A percentile compares a stretch with the other conserved stretches of the same genome.
Conservation (phyloP, 345 rosid species). For the Rhizophora mangle region DNA sequence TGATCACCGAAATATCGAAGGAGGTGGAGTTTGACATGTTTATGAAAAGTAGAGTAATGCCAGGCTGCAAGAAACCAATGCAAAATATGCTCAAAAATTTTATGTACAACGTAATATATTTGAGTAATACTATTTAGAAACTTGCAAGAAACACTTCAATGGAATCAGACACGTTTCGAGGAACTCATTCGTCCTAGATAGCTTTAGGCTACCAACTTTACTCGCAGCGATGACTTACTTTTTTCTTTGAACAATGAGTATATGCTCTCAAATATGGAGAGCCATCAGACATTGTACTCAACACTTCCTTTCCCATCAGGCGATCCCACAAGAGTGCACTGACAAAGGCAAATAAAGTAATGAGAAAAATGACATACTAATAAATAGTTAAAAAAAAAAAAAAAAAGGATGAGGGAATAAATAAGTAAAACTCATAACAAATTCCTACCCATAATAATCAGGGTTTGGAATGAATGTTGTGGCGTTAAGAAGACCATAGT, state of each 20-base stretch:
- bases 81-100: not conserved
- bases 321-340: slow-evolving; percentile 65
- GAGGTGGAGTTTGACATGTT: slow-evolving; percentile 47
- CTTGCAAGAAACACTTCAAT: no score
- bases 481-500: slow-evolving; percentile 57
- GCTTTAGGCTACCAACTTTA: no score
- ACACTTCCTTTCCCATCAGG: slow-evolving; percentile 53
- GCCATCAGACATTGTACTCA: slow-evolving; percentile 26
- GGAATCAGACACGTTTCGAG: no score
- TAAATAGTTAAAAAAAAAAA: not conserved
- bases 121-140: no score
- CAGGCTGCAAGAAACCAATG: slow-evolving; percentile 28
- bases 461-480: slow-evolving; percentile 58
- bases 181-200: no score
- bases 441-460: slow-evolving; percentile 52
- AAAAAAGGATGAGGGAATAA: not conserved
- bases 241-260: slow-evolving; percentile 50
- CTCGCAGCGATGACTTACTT: slow-evolving; percentile 20
- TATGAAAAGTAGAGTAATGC: slow-evolving; percentile 42
- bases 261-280: slow-evolving; percentile 47
- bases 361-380: no score
- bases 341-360: not conserved
- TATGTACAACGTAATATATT: not conserved
- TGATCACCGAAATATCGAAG: slow-evolving; percentile 28
- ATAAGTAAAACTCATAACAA: not conserved